phyloP scores from a whole-genome alignment of 805 yeast species.

The Metschnikowia anglica region DNA sequence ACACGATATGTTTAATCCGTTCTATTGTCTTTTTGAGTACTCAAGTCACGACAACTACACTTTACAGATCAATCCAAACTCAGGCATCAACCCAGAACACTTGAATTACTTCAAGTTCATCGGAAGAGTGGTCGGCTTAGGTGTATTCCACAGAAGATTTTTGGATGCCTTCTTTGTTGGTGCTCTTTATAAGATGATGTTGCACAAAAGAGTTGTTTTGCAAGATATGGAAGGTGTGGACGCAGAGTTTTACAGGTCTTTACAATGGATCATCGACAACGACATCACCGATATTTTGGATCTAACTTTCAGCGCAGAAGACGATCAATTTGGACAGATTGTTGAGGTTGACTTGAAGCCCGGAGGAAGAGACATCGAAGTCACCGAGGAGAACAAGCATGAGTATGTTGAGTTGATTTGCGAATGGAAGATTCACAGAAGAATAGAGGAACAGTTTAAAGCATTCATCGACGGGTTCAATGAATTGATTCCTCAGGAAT shows the following conservation, averaged over 20 bases:
- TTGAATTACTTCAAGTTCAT: conserved; percentile 96
- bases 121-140: conserved; percentile 97
- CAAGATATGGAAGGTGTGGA: conserved; percentile 99
- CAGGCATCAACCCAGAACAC: conserved; percentile 96
- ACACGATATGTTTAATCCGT: conserved; percentile 98
- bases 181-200: conserved; percentile 96
- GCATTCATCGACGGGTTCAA: conserved; percentile 97
- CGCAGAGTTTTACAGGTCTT: conserved; percentile 90
- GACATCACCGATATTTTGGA: conserved; percentile 83
- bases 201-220: conserved; percentile 87
- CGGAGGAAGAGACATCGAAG: conserved; percentile 84
- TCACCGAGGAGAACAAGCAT: conserved; percentile 81
- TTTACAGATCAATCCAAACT: conserved; percentile 94
- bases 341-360: conserved; percentile 88
- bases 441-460: conserved; percentile 93
- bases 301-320: conserved; percentile 84
- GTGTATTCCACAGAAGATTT: conserved; percentile 97
- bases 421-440: conserved; percentile 91
- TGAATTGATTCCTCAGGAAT: conserved; percentile 94
- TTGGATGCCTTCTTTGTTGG: conserved; percentile 98
- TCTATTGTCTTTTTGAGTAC: conserved; percentile 94
- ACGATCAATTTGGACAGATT: conserved; percentile 92
- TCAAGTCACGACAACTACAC: conserved; percentile 98
- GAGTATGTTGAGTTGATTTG: conserved; percentile 94
- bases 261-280: conserved; percentile 94